Conservation (phyloP, 352 stramenopile species). For the Phytophthora niederhauseri region DNA sequence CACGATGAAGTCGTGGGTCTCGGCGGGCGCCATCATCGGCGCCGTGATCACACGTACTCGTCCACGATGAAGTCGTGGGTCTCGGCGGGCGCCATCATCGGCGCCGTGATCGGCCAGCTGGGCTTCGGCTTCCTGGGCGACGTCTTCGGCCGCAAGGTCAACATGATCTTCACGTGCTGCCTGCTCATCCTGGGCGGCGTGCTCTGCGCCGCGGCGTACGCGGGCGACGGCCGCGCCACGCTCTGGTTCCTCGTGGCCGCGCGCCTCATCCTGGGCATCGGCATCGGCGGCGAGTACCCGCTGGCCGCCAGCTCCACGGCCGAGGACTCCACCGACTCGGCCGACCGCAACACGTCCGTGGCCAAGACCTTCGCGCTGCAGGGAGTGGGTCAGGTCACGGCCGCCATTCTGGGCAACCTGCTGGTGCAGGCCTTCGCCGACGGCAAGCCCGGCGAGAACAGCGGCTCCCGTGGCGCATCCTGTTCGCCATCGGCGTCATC, state of each 20-base stretch:
- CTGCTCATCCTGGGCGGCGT: constrained; percentile 56
- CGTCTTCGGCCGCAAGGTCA: constrained; percentile 55
- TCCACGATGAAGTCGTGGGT: constrained; percentile 57
- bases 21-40: constrained; percentile 50
- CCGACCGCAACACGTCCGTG: constrained; percentile 50
- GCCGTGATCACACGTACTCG: constrained; percentile 62
- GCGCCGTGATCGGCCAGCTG: constrained; percentile 56
- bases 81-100: constrained; percentile 50
- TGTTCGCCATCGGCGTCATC: constrained; percentile 57
- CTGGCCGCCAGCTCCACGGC: constrained; percentile 51
- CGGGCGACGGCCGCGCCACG: constrained; percentile 29
- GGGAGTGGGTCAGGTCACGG: constrained; percentile 52
- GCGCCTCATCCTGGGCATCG: constrained; percentile 45
- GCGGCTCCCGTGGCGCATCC: constrained; percentile 44
- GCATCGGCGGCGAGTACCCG: constrained; percentile 44
- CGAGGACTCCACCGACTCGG: constrained; percentile 52
- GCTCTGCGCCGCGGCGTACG: constrained; percentile 45
- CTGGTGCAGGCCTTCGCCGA: constrained; percentile 50
- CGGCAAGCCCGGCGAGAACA: constrained; percentile 42
- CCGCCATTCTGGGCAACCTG: constrained; percentile 60
- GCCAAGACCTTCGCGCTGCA: constrained; percentile 70
- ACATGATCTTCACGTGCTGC: constrained; percentile 59
- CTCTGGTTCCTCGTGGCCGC: constrained; percentile 53
- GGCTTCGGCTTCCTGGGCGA: constrained; percentile 56
- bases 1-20: constrained; percentile 55